Percentiles rank a stretch among this genome's conserved stretches.
These are phyloP conservation scores for Aureobasidium subglaciale DNA, from an alignment of 2,329 filamentous ascomycete genomes.

Conservation along the genomic window DNA sequence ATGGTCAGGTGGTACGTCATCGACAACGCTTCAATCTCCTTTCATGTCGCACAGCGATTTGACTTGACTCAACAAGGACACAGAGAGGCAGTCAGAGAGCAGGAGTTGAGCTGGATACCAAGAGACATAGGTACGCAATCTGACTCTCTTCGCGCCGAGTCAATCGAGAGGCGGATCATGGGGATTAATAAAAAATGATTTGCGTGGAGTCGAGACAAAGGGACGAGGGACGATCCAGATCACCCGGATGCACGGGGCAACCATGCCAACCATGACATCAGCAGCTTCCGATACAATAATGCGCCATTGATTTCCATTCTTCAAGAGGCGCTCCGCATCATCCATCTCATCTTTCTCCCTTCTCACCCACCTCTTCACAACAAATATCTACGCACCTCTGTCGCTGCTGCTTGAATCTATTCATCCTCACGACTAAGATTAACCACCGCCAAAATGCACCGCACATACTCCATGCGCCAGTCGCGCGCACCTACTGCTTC, in stretches of 20 bases:
- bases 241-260: slow-evolving; percentile 2
- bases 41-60: not conserved
- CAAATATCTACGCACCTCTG: not conserved
- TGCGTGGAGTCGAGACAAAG: slow-evolving; percentile 4
- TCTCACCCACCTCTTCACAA: not conserved
- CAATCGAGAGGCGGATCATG: not conserved
- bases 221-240: slow-evolving; percentile 1
- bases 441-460: slow-evolving; percentile 63
- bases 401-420: slow-evolving; percentile 2
- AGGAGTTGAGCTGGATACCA: not conserved
- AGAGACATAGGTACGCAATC: not conserved
- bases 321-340: slow-evolving; percentile 9
- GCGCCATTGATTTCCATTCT: slow-evolving; percentile 3
- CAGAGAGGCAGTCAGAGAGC: not conserved
- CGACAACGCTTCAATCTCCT: slow-evolving; percentile 1
- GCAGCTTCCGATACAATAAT: slow-evolving; percentile 4
- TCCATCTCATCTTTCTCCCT: not conserved
- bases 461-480: slow-evolving; percentile 98
- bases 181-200: not conserved
- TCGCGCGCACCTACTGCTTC: slow-evolving; percentile 92
- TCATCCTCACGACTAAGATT: not conserved
- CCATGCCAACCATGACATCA: not conserved
- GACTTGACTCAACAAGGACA: not conserved
- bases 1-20: not conserved
- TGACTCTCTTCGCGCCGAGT: not conserved